Percentiles rank a stretch among this genome's conserved stretches.
Conservation (phyloP, 495 filamentous ascomycete genomes). For the Aspergillus diversus region DNA sequence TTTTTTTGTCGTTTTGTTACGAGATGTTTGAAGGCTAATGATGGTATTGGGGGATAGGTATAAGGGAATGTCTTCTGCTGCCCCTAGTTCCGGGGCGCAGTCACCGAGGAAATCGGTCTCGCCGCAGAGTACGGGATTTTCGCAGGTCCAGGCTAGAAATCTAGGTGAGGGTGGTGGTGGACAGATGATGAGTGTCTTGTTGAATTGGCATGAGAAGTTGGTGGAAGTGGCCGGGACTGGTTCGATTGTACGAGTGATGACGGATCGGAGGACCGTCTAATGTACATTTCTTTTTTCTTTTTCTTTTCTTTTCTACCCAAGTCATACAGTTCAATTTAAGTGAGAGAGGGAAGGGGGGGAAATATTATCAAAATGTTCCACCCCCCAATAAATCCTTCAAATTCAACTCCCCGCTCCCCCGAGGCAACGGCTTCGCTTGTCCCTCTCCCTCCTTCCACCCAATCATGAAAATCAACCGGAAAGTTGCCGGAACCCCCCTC, state of each 20-base stretch:
- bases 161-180: slow-evolving; percentile 76
- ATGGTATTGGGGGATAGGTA: slow-evolving; percentile 53
- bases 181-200: slow-evolving; percentile 86
- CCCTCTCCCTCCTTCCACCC: slow-evolving; percentile 89
- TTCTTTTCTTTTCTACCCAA: background rate
- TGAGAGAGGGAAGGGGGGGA: slow-evolving; percentile 20
- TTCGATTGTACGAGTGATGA: slow-evolving; percentile 88
- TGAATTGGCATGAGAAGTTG: slow-evolving; percentile 96
- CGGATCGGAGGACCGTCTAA: slow-evolving; percentile 87
- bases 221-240: slow-evolving; percentile 87
- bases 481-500: slow-evolving; percentile 83
- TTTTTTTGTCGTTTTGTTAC: background rate
- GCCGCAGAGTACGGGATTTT: slow-evolving; percentile 85
- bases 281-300: slow-evolving; percentile 7
- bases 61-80: slow-evolving; percentile 76
- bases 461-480: slow-evolving; percentile 93
- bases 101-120: slow-evolving; percentile 59
- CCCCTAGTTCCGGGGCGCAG: slow-evolving; percentile 36
- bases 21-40: background rate
- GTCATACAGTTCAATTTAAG: slow-evolving; percentile 13
- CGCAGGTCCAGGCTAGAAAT: slow-evolving; percentile 73
- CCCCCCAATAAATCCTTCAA: slow-evolving; percentile 80
- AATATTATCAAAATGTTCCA: slow-evolving; percentile 24
- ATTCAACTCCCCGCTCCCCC: slow-evolving; percentile 82
- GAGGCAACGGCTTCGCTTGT: slow-evolving; percentile 75